These are phyloP conservation scores for Solanum pimpinellifolium DNA, from an alignment of 257 asterid genomes.

Conservation along the genomic window DNA sequence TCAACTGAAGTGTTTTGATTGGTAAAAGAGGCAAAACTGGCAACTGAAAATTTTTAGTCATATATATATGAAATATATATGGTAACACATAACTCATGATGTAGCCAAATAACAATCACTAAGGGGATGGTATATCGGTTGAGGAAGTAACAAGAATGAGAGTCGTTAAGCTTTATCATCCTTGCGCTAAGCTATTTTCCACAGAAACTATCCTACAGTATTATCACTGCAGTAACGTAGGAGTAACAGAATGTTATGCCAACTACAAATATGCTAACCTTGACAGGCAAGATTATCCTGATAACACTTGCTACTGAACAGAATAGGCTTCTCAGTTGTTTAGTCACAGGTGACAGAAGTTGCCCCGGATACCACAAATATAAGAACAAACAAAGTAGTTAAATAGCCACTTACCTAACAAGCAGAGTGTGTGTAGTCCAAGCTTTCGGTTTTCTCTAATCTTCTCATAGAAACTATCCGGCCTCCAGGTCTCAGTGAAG, in stretches of 20 bases:
- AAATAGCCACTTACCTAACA: slow-evolving; percentile 43
- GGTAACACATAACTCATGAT: neutral
- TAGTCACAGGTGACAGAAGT: neutral
- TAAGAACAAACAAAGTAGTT: neutral
- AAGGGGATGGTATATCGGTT: neutral
- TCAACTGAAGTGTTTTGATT: neutral
- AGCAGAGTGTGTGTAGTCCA: slow-evolving; percentile 84
- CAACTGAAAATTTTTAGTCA: neutral
- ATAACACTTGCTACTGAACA: neutral
- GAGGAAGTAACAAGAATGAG: neutral
- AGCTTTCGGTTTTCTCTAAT: slow-evolving; percentile 48
- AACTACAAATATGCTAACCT: neutral
- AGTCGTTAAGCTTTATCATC: neutral
- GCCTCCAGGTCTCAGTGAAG: slow-evolving; percentile 93
- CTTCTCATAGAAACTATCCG: slow-evolving; percentile 85
- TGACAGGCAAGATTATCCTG: neutral
- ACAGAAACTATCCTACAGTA: neutral
- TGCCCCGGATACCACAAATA: neutral
- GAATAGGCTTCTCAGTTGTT: neutral
- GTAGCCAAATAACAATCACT: neutral
- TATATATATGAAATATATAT: neutral
- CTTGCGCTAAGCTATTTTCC: neutral
- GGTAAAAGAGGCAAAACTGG: neutral
- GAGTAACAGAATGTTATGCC: neutral
- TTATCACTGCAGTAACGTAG: neutral